These are phyloP conservation scores for Chondrus crispus DNA, from an alignment of 23 red algal genomes.

Conservation along the genomic window DNA sequence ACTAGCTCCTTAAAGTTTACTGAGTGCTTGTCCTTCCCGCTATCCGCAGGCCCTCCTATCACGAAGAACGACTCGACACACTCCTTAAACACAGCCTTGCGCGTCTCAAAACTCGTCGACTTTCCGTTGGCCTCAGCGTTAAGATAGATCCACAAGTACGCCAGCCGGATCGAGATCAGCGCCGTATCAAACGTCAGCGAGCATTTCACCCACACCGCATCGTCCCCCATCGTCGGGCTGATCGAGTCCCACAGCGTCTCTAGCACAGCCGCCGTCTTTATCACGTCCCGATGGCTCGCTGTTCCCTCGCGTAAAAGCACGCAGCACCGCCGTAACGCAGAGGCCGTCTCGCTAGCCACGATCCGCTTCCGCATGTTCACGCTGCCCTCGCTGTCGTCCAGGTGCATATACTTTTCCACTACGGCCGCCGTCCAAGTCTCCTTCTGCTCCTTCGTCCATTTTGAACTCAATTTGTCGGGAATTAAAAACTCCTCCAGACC, in stretches of 20 bases:
- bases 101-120: neutral
- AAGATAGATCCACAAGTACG: conserved; percentile 44
- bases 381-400: neutral
- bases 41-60: conserved; percentile 13
- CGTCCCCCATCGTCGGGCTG: conserved; percentile 3
- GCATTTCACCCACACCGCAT: conserved; percentile 29
- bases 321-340: conserved; percentile 13
- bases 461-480: conserved; percentile 4
- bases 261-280: neutral
- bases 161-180: conserved; percentile 42
- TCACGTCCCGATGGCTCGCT: conserved; percentile 29
- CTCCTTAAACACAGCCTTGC: conserved; percentile 10
- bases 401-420: conserved; percentile 21
- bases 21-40: conserved; percentile 46
- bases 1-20: conserved; percentile 38
- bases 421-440: conserved; percentile 11
- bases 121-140: conserved; percentile 20
- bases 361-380: neutral
- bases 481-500: conserved; percentile 41
- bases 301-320: neutral
- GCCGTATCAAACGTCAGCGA: conserved; percentile 52
- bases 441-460: conserved; percentile 27
- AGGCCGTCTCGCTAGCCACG: conserved; percentile 17
- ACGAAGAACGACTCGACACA: conserved; percentile 35
- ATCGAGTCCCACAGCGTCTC: conserved; percentile 47